Evolutionary conservation across 2,329 filamentous ascomycete species (phyloP), one percentile per base, ranked within the genome.

Genomic region (Cladorrhinum sp.): DNA sequence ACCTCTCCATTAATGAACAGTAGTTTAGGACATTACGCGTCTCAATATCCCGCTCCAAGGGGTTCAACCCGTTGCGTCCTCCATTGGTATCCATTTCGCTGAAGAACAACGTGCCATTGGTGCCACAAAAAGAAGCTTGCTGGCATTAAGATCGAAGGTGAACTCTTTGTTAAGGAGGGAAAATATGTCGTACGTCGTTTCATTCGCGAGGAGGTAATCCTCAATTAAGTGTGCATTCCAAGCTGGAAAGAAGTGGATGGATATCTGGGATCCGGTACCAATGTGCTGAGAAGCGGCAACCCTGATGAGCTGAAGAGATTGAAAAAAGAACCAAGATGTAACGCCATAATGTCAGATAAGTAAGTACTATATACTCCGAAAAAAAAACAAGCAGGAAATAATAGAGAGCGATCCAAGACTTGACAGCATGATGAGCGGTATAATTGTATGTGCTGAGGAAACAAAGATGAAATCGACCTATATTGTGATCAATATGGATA

Each of bases 51-150:
- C 7, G 80, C 82, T 49, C 83, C 83, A 62, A 83, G 58, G 77
- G 77, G 73, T 82, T 82, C 58, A 66, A 75, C 0, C 76, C 66
- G 70, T 78, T 81, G 63, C 78, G 61, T 25, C 84, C 84, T 66
- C 85, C 85, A 65, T 85, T 82, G 2, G 78, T 74, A 22, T 84
- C 80, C 84, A 88, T 88, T 68, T 80, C 75, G 32, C 81, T 77
- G 32, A 88, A 80, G 75, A 87, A 87, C 48, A 87, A 72, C 22
- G 85, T 85, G 59, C 84, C 85, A 72, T 88, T 87, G 65, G 87
- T 73, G 60, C 86, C 86, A 67, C 85, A 88, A 10, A 88, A 10
- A 81, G 80, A n/a, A 86, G 76, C 62, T 79, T 77, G 50, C 84
- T 86, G 48, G 85, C 77, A 70, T 88, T 85, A n/a, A 87, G 83